Evolutionary conservation across 495 filamentous ascomycete genomes (phyloP).

Genomic region (Annulohypoxylon moriforme): DNA sequence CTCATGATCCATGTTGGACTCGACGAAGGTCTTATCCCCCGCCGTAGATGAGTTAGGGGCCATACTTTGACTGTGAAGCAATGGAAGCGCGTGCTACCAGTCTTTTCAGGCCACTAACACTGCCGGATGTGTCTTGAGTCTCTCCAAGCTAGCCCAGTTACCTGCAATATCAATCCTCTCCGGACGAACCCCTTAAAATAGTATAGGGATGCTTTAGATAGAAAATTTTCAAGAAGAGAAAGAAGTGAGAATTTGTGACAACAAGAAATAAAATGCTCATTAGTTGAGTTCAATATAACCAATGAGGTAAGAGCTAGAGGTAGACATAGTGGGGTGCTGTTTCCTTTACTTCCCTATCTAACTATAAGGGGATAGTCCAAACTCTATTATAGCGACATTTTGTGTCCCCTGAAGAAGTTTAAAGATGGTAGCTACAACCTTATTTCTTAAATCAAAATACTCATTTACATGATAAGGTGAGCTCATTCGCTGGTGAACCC

Average conservation of each 20-base stretch:
- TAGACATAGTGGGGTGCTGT: slow-evolving; percentile 18
- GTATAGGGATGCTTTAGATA: slow-evolving; percentile 3
- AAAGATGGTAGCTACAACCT: background rate
- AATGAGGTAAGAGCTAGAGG: slow-evolving; percentile 12
- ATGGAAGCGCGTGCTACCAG: slow-evolving; percentile 64
- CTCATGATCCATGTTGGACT: slow-evolving; percentile 34
- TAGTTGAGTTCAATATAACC: slow-evolving; percentile 19
- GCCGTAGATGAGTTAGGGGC: slow-evolving; percentile 44
- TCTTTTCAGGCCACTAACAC: slow-evolving; percentile 48
- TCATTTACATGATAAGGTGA: no score
- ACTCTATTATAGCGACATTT: slow-evolving; percentile 37
- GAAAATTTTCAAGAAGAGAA: slow-evolving; percentile 9
- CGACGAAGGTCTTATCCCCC: slow-evolving; percentile 46
- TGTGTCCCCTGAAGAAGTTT: background rate
- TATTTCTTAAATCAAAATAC: no score
- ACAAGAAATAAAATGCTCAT: slow-evolving; percentile 16
- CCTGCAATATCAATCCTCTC: background rate
- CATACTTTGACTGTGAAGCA: slow-evolving; percentile 64
- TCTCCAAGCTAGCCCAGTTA: background rate
- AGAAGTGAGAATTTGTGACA: slow-evolving; percentile 10
- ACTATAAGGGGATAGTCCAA: slow-evolving; percentile 35
- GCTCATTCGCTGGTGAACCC: no score
- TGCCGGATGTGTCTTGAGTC: background rate
- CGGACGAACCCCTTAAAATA: background rate
- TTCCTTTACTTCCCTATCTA: slow-evolving; percentile 18